Evolutionary conservation across 148 eudicot species (phyloP).

Genomic region (Polygonum maritimum): DNA sequence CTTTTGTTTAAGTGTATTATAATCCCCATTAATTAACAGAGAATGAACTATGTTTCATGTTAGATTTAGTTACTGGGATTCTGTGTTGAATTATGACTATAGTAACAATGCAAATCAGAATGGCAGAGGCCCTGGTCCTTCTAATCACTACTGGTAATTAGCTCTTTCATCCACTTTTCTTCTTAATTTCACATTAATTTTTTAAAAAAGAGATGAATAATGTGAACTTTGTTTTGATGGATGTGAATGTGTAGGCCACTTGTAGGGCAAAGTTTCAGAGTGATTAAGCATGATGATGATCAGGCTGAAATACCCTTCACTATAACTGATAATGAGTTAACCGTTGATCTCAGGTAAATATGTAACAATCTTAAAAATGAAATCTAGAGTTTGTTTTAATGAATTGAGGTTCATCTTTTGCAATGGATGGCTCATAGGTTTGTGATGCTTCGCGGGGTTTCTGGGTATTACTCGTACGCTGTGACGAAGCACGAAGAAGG

Average conservation of each 20-base stretch:
- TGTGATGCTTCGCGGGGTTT: slow-evolving; percentile 45
- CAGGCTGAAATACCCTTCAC: slow-evolving; percentile 8
- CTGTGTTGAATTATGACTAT: not conserved
- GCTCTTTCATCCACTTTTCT: not conserved
- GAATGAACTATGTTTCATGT: not conserved
- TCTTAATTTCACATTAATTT: not conserved
- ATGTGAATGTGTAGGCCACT: not conserved
- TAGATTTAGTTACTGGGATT: not conserved
- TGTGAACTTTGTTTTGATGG: not conserved
- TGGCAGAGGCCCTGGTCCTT: not conserved
- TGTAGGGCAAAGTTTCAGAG: not conserved
- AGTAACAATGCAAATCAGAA: not conserved
- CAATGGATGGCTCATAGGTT: slow-evolving; percentile 24
- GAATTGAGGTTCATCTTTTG: not conserved
- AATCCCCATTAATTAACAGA: not conserved
- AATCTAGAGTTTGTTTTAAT: not conserved
- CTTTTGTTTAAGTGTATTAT: not conserved
- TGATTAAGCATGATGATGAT: not conserved
- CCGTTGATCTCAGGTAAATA: slow-evolving; percentile 4
- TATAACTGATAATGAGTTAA: not conserved
- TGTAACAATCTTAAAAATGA: not conserved
- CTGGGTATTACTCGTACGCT: slow-evolving; percentile 67
- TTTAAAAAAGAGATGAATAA: no score
- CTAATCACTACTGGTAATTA: not conserved
- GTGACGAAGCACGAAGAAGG: slow-evolving; percentile 38